A percentile compares a stretch with the other conserved stretches of the same genome.
Evolutionary conservation across 352 stramenopile genomes (phyloP).

Genomic region (Aphanomyces astaci): DNA sequence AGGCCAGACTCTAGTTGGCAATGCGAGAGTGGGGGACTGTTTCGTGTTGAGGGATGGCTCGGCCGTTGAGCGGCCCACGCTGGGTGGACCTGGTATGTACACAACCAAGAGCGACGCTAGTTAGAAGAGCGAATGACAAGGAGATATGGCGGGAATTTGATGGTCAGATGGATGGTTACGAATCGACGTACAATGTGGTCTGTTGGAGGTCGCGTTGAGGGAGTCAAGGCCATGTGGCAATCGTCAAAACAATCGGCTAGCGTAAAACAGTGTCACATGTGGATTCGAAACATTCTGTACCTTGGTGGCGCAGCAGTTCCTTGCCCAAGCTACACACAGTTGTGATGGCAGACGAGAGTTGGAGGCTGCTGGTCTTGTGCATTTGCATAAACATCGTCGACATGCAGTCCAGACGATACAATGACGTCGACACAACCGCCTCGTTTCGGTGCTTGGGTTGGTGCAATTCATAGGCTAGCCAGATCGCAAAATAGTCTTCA

Average conservation of each 20-base stretch:
- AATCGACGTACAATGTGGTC: background rate
- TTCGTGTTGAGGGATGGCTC: too few species aligned
- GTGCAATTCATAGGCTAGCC: conserved; percentile 19
- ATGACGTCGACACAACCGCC: background rate
- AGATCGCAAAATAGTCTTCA: conserved; percentile 1
- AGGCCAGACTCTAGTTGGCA: background rate
- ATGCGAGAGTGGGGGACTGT: background rate
- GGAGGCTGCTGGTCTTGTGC: background rate
- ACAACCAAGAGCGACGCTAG: too few species aligned
- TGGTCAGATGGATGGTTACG: too few species aligned
- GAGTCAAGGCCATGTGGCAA: background rate
- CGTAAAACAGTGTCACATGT: too few species aligned
- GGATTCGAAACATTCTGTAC: too few species aligned
- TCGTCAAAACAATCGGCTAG: too few species aligned
- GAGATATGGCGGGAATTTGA: too few species aligned
- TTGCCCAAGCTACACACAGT: conserved; percentile 15
- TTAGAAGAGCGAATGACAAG: too few species aligned
- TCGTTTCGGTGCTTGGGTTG: too few species aligned
- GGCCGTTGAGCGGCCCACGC: background rate
- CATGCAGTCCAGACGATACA: conserved; percentile 10
- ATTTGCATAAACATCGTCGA: conserved; percentile 7
- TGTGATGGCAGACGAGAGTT: conserved; percentile 6
- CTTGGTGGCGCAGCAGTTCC: conserved; percentile 16
- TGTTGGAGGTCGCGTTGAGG: background rate
- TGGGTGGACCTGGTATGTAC: background rate